Conservation (phyloP, 495 filamentous ascomycete genomes). For the Xylaria scruposa region DNA sequence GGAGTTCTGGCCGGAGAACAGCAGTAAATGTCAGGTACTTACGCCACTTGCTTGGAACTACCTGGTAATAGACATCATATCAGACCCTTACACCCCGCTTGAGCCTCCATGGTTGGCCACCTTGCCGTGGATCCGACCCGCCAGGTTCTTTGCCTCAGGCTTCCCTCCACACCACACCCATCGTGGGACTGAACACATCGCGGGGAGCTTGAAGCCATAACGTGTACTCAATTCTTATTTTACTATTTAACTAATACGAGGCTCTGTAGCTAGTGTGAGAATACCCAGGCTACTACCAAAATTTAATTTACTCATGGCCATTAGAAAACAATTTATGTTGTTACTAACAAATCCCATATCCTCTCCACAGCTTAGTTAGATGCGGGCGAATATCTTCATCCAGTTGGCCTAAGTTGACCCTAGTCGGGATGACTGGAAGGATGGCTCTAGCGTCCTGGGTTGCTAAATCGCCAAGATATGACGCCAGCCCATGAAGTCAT, state of each 20-base stretch:
- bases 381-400: background rate
- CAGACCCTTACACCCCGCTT: background rate
- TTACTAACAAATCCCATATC: background rate
- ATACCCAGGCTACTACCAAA: background rate
- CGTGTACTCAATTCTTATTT: background rate
- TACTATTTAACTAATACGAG: background rate
- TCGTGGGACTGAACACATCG: background rate
- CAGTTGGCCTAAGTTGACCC: background rate
- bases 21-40: background rate
- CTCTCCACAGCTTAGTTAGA: background rate
- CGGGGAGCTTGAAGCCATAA: background rate
- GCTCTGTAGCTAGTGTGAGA: background rate
- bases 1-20: conserved; percentile 2
- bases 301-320: background rate
- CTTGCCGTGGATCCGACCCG: background rate
- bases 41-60: too few species aligned
- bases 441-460: background rate
- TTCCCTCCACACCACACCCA: conserved; percentile 1
- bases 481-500: conserved; percentile 1
- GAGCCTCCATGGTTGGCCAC: background rate
- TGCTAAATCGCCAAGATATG: background rate
- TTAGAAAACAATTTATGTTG: background rate
- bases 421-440: background rate
- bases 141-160: background rate
- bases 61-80: background rate